Conservation (phyloP, 805 yeast genomes). For the Millerozyma miso region DNA sequence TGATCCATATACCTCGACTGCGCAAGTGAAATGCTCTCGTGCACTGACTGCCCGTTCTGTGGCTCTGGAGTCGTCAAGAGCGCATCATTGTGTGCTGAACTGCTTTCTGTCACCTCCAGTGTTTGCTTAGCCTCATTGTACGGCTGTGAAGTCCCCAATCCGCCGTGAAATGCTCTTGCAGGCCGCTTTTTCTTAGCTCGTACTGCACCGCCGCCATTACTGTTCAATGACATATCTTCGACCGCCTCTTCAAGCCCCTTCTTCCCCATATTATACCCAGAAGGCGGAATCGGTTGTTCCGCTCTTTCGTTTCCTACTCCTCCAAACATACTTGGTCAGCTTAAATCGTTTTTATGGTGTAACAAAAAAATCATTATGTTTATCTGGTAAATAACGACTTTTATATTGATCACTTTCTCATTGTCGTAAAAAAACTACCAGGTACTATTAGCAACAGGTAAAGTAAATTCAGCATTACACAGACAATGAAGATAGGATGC, state of each 20-base stretch:
- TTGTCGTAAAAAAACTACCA: no score
- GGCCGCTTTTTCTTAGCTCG: constrained; percentile 23
- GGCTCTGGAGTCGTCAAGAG: neutral
- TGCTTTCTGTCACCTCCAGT: neutral
- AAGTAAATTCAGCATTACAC: neutral
- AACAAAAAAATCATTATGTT: no score
- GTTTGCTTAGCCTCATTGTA: neutral
- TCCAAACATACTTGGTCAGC: neutral
- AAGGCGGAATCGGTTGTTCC: neutral
- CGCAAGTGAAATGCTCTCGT: constrained; percentile 11
- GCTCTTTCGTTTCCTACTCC: neutral
- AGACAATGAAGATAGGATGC: constrained; percentile 9
- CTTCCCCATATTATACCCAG: neutral
- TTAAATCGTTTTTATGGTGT: neutral
- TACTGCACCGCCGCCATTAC: neutral
- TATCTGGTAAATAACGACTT: neutral
- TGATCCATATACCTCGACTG: constrained; percentile 18
- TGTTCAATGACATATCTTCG: neutral
- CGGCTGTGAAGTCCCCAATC: constrained; percentile 6
- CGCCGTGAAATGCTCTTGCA: constrained; percentile 28
- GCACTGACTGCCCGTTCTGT: neutral
- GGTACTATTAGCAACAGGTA: no score
- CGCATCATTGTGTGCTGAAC: neutral
- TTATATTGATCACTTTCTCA: no score
- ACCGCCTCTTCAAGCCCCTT: neutral